phyloP scores from a whole-genome alignment of 352 stramenopile species.

The Thraustochytrium striatum region DNA sequence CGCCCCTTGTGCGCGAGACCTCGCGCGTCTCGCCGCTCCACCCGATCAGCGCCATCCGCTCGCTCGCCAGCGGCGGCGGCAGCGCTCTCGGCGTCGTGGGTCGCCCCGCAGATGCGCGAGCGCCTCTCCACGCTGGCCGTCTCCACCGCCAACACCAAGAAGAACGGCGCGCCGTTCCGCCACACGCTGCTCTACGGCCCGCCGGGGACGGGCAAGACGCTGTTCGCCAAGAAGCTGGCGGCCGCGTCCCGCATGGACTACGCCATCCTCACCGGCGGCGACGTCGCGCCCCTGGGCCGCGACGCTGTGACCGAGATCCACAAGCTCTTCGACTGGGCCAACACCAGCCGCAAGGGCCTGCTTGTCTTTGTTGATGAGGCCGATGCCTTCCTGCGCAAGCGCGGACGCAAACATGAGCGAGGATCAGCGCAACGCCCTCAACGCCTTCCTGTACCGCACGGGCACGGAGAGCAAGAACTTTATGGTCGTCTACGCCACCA shows the following conservation, averaged over 20 bases:
- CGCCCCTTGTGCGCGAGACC: conserved; percentile 94
- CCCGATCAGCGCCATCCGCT: neutral
- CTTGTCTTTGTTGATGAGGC: conserved; percentile 98
- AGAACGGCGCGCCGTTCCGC: conserved; percentile 94
- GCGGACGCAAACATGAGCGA: conserved; percentile 77
- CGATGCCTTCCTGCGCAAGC: conserved; percentile 97
- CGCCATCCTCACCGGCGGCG: conserved; percentile 95
- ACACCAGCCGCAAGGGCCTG: conserved; percentile 83
- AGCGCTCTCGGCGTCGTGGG: conserved; percentile 63
- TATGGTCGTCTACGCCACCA: conserved; percentile 99
- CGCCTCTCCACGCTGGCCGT: conserved; percentile 89
- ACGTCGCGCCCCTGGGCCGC: conserved; percentile 92
- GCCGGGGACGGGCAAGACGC: conserved; percentile 96
- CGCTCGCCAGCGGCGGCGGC: conserved; percentile 54
- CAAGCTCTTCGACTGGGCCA: conserved; percentile 99
- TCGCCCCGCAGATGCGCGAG: conserved; percentile 86
- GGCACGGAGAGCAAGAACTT: conserved; percentile 96
- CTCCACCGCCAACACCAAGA: conserved; percentile 96
- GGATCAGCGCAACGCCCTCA: conserved; percentile 97
- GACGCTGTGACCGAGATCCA: conserved; percentile 98
- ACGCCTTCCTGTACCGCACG: conserved; percentile 97
- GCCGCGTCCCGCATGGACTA: conserved; percentile 95
- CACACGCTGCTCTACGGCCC: conserved; percentile 95
- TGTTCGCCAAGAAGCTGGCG: conserved; percentile 95
- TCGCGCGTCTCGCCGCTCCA: conserved; percentile 71